Evolutionary conservation across 441 rosid species (phyloP).

Genomic region (Populus hybrid): DNA sequence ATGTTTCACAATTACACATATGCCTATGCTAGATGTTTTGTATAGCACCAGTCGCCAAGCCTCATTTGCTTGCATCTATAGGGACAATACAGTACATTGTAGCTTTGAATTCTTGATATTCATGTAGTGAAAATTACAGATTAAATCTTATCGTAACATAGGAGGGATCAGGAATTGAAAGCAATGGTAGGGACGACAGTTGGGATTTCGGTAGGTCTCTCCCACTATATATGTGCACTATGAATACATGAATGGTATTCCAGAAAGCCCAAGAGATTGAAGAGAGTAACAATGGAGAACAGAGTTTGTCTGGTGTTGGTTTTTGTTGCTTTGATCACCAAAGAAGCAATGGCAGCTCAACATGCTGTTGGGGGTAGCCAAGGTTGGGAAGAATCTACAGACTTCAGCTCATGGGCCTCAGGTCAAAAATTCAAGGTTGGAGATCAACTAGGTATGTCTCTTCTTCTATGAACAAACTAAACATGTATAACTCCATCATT

Average conservation of each 20-base stretch:
- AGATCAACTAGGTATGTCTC: conserved; percentile 62
- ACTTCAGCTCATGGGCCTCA: conserved; percentile 72
- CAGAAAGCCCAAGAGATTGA: conserved; percentile 11
- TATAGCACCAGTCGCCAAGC: background rate
- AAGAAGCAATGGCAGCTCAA: conserved; percentile 46
- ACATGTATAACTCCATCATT: background rate
- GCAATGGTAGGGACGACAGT: conserved; percentile 10
- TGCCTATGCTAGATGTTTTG: background rate
- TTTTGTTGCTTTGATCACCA: conserved; percentile 31
- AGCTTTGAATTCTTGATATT: background rate
- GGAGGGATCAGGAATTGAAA: background rate
- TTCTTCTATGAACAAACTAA: background rate
- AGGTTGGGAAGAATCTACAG: conserved; percentile 82
- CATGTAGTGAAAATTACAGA: conserved; percentile 15
- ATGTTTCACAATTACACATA: background rate
- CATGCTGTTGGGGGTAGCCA: conserved; percentile 80
- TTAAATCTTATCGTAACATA: conserved; percentile 2
- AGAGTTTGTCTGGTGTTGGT: conserved; percentile 31
- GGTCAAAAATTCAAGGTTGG: conserved; percentile 70
- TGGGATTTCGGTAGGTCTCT: background rate
- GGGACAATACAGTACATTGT: conserved; percentile 9
- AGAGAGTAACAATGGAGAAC: conserved; percentile 18
- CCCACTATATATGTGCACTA: conserved; percentile 12
- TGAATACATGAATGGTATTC: background rate
- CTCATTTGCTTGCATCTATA: background rate